Evolutionary conservation across 257 asterid species (phyloP).

Genomic region (Cordia subcordata): DNA sequence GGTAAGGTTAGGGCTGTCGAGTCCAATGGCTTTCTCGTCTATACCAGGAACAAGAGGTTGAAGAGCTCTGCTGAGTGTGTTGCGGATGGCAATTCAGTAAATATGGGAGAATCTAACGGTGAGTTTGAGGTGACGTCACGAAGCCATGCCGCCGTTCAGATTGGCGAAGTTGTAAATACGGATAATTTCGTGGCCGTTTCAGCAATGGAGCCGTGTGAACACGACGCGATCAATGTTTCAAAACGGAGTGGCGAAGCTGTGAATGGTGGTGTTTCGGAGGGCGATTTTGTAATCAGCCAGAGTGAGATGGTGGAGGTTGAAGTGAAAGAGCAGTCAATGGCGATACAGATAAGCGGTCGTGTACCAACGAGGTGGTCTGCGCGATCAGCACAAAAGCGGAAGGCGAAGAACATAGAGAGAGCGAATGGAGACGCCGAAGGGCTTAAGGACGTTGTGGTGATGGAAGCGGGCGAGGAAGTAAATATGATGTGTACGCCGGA

Average conservation of each 20-base stretch:
- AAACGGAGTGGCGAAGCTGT: background rate
- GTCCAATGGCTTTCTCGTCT: slow-evolving; percentile 58
- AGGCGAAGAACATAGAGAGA: slow-evolving; percentile 28
- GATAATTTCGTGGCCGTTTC: too few relatives aligned
- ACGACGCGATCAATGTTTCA: background rate
- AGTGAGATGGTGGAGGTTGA: slow-evolving; percentile 55
- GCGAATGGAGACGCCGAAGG: slow-evolving; percentile 30
- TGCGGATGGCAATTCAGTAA: slow-evolving; percentile 7
- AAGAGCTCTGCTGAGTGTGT: slow-evolving; percentile 23
- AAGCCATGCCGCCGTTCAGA: background rate
- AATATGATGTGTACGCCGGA: slow-evolving; percentile 21
- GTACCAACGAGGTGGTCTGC: slow-evolving; percentile 44
- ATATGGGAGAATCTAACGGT: slow-evolving; percentile 4
- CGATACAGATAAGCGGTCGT: slow-evolving; percentile 13
- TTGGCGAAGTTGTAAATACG: background rate
- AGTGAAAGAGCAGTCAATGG: slow-evolving; percentile 44
- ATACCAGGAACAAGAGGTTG: slow-evolving; percentile 60
- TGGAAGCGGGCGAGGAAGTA: slow-evolving; percentile 42
- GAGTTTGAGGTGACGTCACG: slow-evolving; percentile 2
- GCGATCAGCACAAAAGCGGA: slow-evolving; percentile 41
- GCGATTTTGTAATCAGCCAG: slow-evolving; percentile 17
- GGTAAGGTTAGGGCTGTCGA: slow-evolving; percentile 42
- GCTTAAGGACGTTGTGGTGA: slow-evolving; percentile 40
- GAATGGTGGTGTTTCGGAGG: slow-evolving; percentile 10
- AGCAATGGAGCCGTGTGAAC: too few relatives aligned